Percentiles rank a stretch among this genome's conserved stretches.
These are phyloP conservation scores for Puccinia coronata DNA, from an alignment of 1,284 basidiomycete species.

Conservation along the genomic window DNA sequence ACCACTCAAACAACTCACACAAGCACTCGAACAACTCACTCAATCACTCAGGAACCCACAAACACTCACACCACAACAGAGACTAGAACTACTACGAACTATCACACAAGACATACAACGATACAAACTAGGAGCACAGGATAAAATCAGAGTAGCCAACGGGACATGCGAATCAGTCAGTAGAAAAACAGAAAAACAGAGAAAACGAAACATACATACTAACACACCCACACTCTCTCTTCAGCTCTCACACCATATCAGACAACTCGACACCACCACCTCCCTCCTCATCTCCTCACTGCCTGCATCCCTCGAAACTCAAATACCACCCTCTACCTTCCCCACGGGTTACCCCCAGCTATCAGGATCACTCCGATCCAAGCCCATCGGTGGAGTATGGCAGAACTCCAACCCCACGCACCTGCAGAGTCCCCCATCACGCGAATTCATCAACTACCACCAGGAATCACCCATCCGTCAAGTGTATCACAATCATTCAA, in stretches of 20 bases:
- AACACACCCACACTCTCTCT: neutral
- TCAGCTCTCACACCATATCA: conserved; percentile 49
- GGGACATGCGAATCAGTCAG: conserved; percentile 81
- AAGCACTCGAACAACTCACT: conserved; percentile 24
- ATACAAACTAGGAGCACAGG: conserved; percentile 92
- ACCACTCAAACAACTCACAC: conserved; percentile 65
- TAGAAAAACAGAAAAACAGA: neutral
- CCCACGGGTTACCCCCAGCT: conserved; percentile 44
- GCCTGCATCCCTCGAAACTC: conserved; percentile 22
- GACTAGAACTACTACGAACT: conserved; percentile 82
- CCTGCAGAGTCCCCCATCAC: conserved; percentile 18
- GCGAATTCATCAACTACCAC: conserved; percentile 36
- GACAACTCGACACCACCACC: conserved; percentile 45
- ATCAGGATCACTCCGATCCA: conserved; percentile 37
- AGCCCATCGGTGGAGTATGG: conserved; percentile 47
- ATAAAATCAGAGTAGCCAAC: conserved; percentile 96
- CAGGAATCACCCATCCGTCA: neutral
- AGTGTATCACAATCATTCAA: neutral
- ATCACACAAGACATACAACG: conserved; percentile 89
- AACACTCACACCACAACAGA: conserved; percentile 68
- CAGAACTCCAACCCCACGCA: conserved; percentile 16
- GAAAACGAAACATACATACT: neutral
- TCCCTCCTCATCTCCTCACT: conserved; percentile 41
- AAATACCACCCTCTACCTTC: conserved; percentile 17
- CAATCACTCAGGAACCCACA: conserved; percentile 65